These are phyloP conservation scores for Ascochyta koolunga DNA, from an alignment of 2,329 filamentous ascomycete species.

Conservation along the genomic window DNA sequence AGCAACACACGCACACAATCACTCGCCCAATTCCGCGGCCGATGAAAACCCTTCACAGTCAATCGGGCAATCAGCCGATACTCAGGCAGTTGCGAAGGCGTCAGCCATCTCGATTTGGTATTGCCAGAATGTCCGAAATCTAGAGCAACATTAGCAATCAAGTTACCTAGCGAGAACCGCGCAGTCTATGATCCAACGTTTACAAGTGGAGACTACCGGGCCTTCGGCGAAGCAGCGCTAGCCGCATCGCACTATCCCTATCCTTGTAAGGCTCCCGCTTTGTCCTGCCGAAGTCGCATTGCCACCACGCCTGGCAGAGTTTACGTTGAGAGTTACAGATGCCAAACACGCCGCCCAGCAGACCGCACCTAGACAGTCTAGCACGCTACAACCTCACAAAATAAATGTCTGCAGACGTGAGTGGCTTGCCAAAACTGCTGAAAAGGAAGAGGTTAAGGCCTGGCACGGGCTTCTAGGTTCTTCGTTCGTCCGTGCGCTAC, in stretches of 20 bases:
- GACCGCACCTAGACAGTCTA: background rate
- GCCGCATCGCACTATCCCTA: background rate
- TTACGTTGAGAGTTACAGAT: background rate
- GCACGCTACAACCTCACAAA: too few relatives aligned
- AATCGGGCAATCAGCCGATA: slow-evolving; percentile 10
- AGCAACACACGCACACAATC: background rate
- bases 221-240: slow-evolving; percentile 15
- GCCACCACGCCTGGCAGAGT: too few relatives aligned
- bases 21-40: slow-evolving; percentile 11
- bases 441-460: background rate
- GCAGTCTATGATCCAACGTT: slow-evolving; percentile 17
- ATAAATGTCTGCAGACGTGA: background rate
- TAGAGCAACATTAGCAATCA: slow-evolving; percentile 20
- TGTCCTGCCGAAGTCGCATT: slow-evolving; percentile 8
- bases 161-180: slow-evolving; percentile 14
- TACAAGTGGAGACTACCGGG: slow-evolving; percentile 8
- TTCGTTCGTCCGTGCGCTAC: slow-evolving; percentile 14
- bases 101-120: slow-evolving; percentile 14
- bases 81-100: slow-evolving; percentile 1
- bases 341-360: background rate
- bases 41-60: slow-evolving; percentile 11
- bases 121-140: slow-evolving; percentile 12
- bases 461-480: too few relatives aligned
- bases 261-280: too few relatives aligned
- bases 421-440: background rate